Evolutionary conservation across 805 yeast genomes (phyloP), one percentile per base, ranked within the genome.

Genomic region (Suhomyces sp.): DNA sequence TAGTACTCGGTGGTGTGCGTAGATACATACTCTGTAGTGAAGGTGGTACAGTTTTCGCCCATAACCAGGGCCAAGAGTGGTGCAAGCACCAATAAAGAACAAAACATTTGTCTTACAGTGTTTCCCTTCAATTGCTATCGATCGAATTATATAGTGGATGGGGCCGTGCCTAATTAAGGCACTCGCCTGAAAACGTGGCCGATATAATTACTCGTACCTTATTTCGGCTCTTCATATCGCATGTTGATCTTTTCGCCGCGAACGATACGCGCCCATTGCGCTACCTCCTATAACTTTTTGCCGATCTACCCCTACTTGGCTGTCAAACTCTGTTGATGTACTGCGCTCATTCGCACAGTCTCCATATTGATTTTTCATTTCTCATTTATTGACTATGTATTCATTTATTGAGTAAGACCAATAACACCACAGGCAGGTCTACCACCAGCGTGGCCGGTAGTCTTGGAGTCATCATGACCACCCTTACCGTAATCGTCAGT

Each of bases 361-460:
- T n/a, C n/a, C 7, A 24, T 7, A 24, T 24, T 7, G 4, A 24
- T 5, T 24, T 24, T 21, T 40, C 44, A 21, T 41, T 8, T 41
- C 43, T 48, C 29, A 41, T 47, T 40, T 19, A 41, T 44, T 13
- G 31, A 13, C 35, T 29, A 29, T n/a, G 12, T 44, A n/a, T n/a
- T n/a, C 27, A 31, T 2, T 37, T 41, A 73, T 52, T 71, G 65
- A 56, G 89, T 60, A 57, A 86, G 64, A 59, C 97, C 97, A 78
- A 92, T 91, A 67, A 92, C 97, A 79, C 98, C 98, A 79, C 98
- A 92, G 58, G 98, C 98, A 62, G 94, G 89, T 85, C 98, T 91
- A 61, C 87, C 92, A 72, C 98, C 98, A 55, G 98, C 97, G 69
- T 92, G 90, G 79, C 97, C 97, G 61, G 97, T 91, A 79, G 87